These are phyloP conservation scores for Penicillium pulvis DNA, from an alignment of 495 filamentous ascomycete species.

Conservation along the genomic window DNA sequence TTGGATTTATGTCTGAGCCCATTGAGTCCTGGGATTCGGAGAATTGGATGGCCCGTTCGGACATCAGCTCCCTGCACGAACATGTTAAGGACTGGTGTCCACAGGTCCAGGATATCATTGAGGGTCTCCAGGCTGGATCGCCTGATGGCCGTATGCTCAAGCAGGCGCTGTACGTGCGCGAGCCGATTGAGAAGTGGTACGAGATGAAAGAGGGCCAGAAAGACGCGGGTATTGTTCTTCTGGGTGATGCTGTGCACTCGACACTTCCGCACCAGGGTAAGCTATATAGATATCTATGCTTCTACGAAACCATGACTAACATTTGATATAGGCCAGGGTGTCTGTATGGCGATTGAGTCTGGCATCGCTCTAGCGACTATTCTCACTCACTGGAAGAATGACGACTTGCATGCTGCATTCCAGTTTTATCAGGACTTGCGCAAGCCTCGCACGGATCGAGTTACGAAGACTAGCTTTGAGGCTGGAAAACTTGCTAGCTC, in stretches of 20 bases:
- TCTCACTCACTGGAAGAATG: conserved; percentile 30
- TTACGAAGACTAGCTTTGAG: conserved; percentile 33
- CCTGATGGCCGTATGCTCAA: conserved; percentile 31
- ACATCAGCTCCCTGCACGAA: conserved; percentile 30
- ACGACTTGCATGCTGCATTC: conserved; percentile 29
- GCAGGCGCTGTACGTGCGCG: conserved; percentile 33
- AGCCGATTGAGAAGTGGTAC: conserved; percentile 31
- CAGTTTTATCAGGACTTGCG: conserved; percentile 33
- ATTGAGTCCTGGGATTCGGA: conserved; percentile 34
- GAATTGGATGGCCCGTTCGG: conserved; percentile 37
- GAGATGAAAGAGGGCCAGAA: conserved; percentile 29
- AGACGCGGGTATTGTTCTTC: conserved; percentile 27
- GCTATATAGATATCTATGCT: neutral
- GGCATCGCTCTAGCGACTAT: conserved; percentile 32
- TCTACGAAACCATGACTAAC: conserved; percentile 7
- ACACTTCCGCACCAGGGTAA: conserved; percentile 35
- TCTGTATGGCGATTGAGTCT: conserved; percentile 36
- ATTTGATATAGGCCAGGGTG: conserved; percentile 25
- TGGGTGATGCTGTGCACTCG: conserved; percentile 34
- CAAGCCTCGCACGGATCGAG: conserved; percentile 33
- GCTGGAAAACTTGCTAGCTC: conserved; percentile 33
- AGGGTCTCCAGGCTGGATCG: conserved; percentile 25
- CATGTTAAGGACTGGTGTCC: conserved; percentile 37
- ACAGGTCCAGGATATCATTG: conserved; percentile 32
- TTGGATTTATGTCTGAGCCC: conserved; percentile 35